phyloP scores from a whole-genome alignment of 345 rosid species.

The Acer negundo region DNA sequence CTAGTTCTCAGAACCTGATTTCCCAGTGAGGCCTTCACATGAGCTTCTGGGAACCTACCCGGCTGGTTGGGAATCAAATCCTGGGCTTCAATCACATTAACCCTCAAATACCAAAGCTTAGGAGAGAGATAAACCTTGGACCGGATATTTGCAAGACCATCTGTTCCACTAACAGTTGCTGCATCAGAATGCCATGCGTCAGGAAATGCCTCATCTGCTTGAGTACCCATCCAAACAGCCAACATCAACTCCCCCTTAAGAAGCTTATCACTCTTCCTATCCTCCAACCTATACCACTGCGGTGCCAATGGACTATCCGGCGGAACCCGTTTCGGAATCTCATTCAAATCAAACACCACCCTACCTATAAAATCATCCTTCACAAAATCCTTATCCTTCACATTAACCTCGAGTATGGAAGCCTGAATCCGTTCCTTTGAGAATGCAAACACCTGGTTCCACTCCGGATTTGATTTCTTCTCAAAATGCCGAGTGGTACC shows the following conservation, averaged over 20 bases:
- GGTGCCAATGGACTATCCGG: constrained; percentile 96
- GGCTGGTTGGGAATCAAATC: constrained; percentile 51
- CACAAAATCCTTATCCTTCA: constrained; percentile 78
- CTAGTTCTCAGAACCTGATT: constrained; percentile 64
- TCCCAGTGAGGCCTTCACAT: constrained; percentile 67
- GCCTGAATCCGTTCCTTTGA: constrained; percentile 86
- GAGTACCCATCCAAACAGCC: constrained; percentile 98
- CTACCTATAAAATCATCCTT: constrained; percentile 87
- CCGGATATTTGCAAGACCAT: constrained; percentile 75
- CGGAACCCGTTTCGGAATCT: constrained; percentile 86
- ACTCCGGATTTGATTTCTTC: constrained; percentile 83
- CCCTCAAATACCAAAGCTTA: constrained; percentile 91
- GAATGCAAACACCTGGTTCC: constrained; percentile 92
- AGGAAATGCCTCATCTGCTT: constrained; percentile 97
- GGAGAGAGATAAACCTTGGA: constrained; percentile 95
- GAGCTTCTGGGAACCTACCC: constrained; percentile 78
- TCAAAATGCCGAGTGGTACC: constrained; percentile 82
- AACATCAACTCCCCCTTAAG: constrained; percentile 82
- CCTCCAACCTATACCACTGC: constrained; percentile 91
- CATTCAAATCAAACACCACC: constrained; percentile 70
- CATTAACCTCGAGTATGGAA: constrained; percentile 69
- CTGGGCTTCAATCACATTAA: constrained; percentile 93
- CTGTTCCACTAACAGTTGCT: constrained; percentile 74
- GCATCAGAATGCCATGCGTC: constrained; percentile 99
- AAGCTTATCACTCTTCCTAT: constrained; percentile 59